Evolutionary conservation across 495 filamentous ascomycete genomes (phyloP), one percentile per base, ranked within the genome.

Genomic region (Annulohypoxylon bovei): DNA sequence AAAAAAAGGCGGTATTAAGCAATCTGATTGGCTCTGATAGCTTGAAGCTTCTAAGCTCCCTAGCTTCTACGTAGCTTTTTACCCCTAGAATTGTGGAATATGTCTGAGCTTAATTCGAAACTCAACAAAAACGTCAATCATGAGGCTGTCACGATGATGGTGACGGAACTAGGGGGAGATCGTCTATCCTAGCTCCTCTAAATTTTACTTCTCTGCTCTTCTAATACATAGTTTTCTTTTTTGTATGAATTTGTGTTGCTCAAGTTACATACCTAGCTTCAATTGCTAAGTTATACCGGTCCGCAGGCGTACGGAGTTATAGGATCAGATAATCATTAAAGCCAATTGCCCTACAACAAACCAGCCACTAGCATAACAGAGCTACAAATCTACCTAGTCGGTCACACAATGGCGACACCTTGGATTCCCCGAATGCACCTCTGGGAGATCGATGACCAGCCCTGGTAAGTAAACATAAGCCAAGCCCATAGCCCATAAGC

Each of bases 391-490:
- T n/a, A 40, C 39, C 40, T n/a, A 56, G 44, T 16, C 18, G 27
- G 11, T 33, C 63, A 75, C 47, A 76, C 44, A 49, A 87, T 86
- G 85, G 76, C 82, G 22, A 25, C 46, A 1, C 81, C 85, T 18
- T 77, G 79, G 40, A 74, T 85, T 52, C 85, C 83, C 6, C 81
- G 85, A 16, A 80, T 88, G 79, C 82, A 87, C 71, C 81, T 88
- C 62, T 86, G 82, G 61, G 85, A 88, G 78, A 83, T 87, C 57
- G 83, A 82, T 60, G 85, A 88, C 58, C 82, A 83, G 70, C 33
- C 81, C 22, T 88, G 85, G 85, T 85, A 77, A 58, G 79, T 54
- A 8, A 28, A 58, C 32, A 18, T 28, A 20, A 53, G 27, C 57
- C 44, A 65, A 56, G 28, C 60, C 37, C 27, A 60, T 28, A 47